Conservation (phyloP, 768 basidiomycete genomes). For the Termitomyces bulborhizus region DNA sequence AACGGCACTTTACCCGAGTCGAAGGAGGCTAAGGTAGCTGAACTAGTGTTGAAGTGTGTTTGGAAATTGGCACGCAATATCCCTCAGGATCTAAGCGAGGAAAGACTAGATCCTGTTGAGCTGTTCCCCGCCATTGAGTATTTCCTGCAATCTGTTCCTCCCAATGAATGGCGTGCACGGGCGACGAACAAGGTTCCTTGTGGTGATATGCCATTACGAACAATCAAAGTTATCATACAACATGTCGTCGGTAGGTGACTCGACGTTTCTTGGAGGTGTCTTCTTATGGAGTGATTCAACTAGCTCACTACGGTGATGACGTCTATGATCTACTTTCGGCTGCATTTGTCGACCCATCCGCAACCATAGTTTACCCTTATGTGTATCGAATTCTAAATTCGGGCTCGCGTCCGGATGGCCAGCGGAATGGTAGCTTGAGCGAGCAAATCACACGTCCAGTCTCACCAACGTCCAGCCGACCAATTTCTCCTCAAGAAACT, state of each 20-base stretch:
- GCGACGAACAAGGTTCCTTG: slow-evolving; percentile 89
- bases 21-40: slow-evolving; percentile 83
- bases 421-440: slow-evolving; percentile 24
- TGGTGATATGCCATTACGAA: slow-evolving; percentile 96
- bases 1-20: slow-evolving; percentile 69
- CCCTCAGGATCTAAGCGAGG: slow-evolving; percentile 81
- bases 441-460: slow-evolving; percentile 39
- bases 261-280: background rate
- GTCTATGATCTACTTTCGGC: slow-evolving; percentile 87
- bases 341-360: slow-evolving; percentile 94
- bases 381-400: slow-evolving; percentile 89
- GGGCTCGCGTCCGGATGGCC: slow-evolving; percentile 37
- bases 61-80: slow-evolving; percentile 97
- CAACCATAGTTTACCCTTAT: slow-evolving; percentile 95
- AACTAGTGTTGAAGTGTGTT: slow-evolving; percentile 91
- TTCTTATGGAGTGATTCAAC: background rate
- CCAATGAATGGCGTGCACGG: slow-evolving; percentile 93
- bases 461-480: slow-evolving; percentile 61
- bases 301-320: slow-evolving; percentile 81
- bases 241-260: slow-evolving; percentile 82
- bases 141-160: slow-evolving; percentile 88
- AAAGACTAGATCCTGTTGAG: slow-evolving; percentile 78
- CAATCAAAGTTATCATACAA: slow-evolving; percentile 97
- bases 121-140: slow-evolving; percentile 90
- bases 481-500: slow-evolving; percentile 66